Evolutionary conservation across 139 green algal genomes (phyloP), one percentile per base, ranked within the genome.

Genomic region (Trebouxia sp.): DNA sequence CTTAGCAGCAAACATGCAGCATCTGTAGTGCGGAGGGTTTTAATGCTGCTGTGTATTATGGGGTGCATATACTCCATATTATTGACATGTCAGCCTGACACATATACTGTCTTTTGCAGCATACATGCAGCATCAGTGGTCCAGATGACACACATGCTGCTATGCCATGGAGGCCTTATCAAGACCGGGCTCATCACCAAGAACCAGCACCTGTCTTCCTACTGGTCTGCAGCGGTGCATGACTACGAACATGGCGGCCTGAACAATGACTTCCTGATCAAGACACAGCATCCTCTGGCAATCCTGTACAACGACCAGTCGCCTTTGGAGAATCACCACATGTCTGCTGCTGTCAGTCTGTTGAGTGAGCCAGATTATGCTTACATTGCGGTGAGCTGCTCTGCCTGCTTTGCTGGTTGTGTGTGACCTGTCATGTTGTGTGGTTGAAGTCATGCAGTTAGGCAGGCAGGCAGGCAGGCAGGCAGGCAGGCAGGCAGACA

Each of bases 191-290:
- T n/a, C 47, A 53, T 53, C 14, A 53, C 47, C 47, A 14, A 17
- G 20, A 26, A 26, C 14, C 47, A 53, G 47, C 47, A 53, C 14
- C 47, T 53, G 47, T 14, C 47, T 1, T 26, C 47, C 15, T 53
- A 53, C 47, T 26, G 15, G 20, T 3, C 47, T 26, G 47, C 47
- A 26, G 1, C 20, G 1, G 3, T 53, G 20, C 47, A 53, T 5
- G 47, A 53, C 3, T 53, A 26, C 47, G 14, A 53, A 17, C 47
- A 53, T 5, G 47, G 47, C 20, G 90, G 90, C 14, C 78, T 78
- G 15, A 92, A 89, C 83, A 94, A 94, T 80, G 86, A 91, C 84
- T 94, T 87, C 87, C 83, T 94, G 28, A 79, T 76, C 65, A 76
- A 77, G 6, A 77, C 83, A 26, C 42, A 50, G n/a, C 78, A 90